These are phyloP conservation scores for Galerina sulciceps DNA, from an alignment of 768 basidiomycete genomes.

Conservation along the genomic window DNA sequence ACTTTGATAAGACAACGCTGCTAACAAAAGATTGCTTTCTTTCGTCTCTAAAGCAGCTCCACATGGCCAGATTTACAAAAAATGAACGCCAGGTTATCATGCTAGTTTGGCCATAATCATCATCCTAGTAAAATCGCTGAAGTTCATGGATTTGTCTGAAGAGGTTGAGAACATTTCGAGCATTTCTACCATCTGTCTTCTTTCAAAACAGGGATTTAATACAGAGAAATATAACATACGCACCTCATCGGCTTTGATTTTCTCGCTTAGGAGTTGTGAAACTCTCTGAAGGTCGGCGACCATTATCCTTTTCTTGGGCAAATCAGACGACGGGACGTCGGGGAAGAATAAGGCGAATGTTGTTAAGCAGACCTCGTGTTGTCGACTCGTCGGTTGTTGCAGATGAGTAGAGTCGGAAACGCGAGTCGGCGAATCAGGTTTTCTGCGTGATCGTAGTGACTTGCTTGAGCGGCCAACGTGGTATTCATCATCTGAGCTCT, in stretches of 20 bases:
- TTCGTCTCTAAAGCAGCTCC: background rate
- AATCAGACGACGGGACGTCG: constrained; percentile 40
- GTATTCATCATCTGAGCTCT: constrained; percentile 39
- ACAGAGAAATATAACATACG: constrained; percentile 16
- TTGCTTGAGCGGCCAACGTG: constrained; percentile 21
- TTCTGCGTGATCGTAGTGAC: background rate
- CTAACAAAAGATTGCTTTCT: background rate
- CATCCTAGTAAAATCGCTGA: constrained; percentile 77
- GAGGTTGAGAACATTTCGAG: constrained; percentile 74
- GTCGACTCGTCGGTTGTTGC: constrained; percentile 49
- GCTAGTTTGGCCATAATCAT: constrained; percentile 67
- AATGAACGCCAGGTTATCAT: constrained; percentile 23
- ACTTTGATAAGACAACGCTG: background rate
- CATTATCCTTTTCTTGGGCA: constrained; percentile 59
- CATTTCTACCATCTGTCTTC: constrained; percentile 74
- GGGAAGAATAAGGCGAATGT: constrained; percentile 77
- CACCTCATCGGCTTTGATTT: constrained; percentile 77
- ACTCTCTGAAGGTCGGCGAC: constrained; percentile 69
- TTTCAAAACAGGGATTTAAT: background rate
- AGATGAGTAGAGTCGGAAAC: constrained; percentile 6
- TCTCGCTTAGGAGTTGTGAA: constrained; percentile 69
- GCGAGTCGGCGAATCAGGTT: constrained; percentile 1
- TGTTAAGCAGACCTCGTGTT: constrained; percentile 55
- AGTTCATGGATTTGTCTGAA: constrained; percentile 66
- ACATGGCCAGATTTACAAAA: too few species aligned